These are phyloP conservation scores for Globisporangium radiosum DNA, from an alignment of 352 stramenopile genomes.

Conservation along the genomic window DNA sequence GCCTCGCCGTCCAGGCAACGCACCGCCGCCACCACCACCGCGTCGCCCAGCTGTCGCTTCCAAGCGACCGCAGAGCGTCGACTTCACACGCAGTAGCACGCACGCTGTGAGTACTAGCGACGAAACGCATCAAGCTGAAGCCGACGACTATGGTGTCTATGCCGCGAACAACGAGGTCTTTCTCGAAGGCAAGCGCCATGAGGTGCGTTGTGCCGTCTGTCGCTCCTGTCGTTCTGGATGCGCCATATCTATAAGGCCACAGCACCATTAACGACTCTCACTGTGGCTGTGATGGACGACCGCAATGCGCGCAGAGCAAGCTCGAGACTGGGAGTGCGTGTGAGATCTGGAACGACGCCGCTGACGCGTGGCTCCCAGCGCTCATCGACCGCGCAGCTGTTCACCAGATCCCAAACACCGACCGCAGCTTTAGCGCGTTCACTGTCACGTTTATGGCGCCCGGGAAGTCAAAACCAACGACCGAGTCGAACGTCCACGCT, in stretches of 20 bases:
- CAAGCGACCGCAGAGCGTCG: neutral
- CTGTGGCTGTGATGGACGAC: neutral
- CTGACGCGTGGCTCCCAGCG: conserved; percentile 69
- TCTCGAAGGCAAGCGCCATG: conserved; percentile 74
- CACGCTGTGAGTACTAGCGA: conserved; percentile 13
- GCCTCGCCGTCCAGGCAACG: conserved; percentile 3
- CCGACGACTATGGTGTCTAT: conserved; percentile 73
- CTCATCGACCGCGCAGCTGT: conserved; percentile 58
- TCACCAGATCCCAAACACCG: conserved; percentile 62
- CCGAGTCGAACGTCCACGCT: conserved; percentile 38
- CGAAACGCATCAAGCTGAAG: conserved; percentile 24
- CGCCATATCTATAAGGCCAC: too few relatives aligned
- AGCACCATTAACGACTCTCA: neutral
- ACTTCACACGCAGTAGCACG: neutral
- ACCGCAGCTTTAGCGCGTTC: conserved; percentile 48
- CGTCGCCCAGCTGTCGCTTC: conserved; percentile 3
- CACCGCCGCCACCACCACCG: conserved; percentile 18
- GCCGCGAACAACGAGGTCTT: conserved; percentile 61
- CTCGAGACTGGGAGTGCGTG: conserved; percentile 63
- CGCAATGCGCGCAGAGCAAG: conserved; percentile 20
- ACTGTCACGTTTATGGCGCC: conserved; percentile 63
- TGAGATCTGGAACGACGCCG: conserved; percentile 75
- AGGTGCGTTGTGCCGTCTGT: conserved; percentile 12
- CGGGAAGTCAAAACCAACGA: conserved; percentile 25
- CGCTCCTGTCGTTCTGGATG: too few relatives aligned